phyloP scores from a whole-genome alignment of 192 early-diverging fungal species.

The Hyaloraphidium curvatum region DNA sequence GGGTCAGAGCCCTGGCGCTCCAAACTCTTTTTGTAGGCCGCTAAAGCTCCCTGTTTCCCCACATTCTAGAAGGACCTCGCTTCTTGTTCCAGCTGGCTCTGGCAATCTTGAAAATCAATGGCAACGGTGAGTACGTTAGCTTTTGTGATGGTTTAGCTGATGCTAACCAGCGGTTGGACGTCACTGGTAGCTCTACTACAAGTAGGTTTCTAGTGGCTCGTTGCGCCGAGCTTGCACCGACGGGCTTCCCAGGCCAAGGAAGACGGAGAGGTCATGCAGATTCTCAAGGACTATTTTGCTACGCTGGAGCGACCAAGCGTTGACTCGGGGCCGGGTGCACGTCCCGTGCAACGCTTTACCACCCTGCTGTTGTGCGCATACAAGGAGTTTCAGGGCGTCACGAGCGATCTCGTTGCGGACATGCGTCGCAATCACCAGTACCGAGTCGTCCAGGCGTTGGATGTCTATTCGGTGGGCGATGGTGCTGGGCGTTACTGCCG shows the following conservation, averaged over 20 bases:
- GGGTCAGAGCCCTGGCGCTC: neutral
- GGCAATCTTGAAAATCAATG: constrained; percentile 85
- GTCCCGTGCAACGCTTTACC: constrained; percentile 49
- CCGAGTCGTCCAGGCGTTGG: constrained; percentile 75
- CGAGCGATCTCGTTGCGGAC: constrained; percentile 50
- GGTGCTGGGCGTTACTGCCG: too few relatives aligned
- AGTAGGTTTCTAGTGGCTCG: constrained; percentile 16
- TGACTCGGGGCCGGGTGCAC: neutral
- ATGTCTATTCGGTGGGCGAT: too few relatives aligned
- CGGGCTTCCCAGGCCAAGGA: constrained; percentile 31
- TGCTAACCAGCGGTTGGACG: neutral
- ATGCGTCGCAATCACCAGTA: constrained; percentile 68
- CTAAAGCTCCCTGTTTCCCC: neutral
- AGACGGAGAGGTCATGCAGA: constrained; percentile 51
- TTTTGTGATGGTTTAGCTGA: neutral
- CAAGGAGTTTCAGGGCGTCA: constrained; percentile 71
- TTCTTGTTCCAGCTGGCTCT: constrained; percentile 20
- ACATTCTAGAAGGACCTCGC: neutral
- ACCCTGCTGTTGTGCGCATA: constrained; percentile 80
- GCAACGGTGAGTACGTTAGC: constrained; percentile 12
- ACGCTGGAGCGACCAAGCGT: constrained; percentile 53
- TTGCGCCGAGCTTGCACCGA: too few relatives aligned
- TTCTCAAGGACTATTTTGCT: constrained; percentile 70
- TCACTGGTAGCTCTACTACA: neutral
- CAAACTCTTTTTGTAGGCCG: neutral